Base-by-base conservation (phyloP, 495 filamentous ascomycete genomes). In the Parathielavia hyrcaniae region DNA sequence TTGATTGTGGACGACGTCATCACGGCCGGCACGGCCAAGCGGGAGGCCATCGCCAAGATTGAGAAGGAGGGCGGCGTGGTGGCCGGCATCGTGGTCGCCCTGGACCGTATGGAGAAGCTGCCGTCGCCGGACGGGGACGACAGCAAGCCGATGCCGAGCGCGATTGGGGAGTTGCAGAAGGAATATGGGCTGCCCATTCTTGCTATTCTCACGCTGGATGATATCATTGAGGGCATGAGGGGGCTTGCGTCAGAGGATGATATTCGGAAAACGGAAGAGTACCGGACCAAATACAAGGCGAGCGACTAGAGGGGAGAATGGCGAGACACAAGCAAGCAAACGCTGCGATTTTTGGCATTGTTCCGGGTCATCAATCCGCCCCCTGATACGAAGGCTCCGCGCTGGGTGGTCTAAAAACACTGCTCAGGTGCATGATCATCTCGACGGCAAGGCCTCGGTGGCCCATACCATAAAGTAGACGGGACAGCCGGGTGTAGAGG, bases 1-100 rank as follows among this genome's bases (percentile, higher is more conserved):
- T 77, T 97, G 1, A 86, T 98, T 55, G 83, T 98, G 26, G 93
- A 97, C 75, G 93, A 97, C 74, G 93, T 98, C 14, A 90, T 97
- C 63, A 96, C 90, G 0, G 92, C 90, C 4, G 93, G 93, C 23
- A 97, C 90, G 7, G 93, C 92, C 30, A 88, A 96, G 71, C 81
- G 92, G 47, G 90, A 96, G 73, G 87, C 92, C 12, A 87, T 97
- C 51, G 82, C 79, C 36, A 90, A 95, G 64, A 91, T 96, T 60
- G 72, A 81, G 53, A 79, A 79, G 64, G 83, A 93, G 64, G 93
- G 93, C 8, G 93, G 91, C 0, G 81, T 76, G 19, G 79, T 97
- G 16, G 84, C 85, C 8, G 93, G 91, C 40, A 86, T 98, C 50
- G 79, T 97, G 30, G 84, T 98, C 22, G 85, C 91, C 22, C 75